Conservation (phyloP, 1,284 basidiomycete genomes). For the Cryptococcus sp. region DNA sequence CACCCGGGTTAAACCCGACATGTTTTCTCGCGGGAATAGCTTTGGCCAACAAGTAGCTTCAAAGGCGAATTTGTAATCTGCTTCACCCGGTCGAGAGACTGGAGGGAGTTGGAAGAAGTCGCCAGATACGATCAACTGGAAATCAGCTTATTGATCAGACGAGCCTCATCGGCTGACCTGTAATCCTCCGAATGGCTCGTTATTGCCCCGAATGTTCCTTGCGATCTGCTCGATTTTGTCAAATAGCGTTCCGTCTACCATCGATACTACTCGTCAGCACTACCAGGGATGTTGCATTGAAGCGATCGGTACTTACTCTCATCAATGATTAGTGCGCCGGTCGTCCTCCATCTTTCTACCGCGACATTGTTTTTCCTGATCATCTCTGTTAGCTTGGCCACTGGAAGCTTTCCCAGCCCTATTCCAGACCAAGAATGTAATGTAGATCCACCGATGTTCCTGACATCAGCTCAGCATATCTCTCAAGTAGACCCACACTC, state of each 20-base stretch:
- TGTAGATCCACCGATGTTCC: slow-evolving; percentile 61
- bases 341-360: slow-evolving; percentile 54
- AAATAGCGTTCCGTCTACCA: slow-evolving; percentile 61
- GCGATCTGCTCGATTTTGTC: slow-evolving; percentile 78
- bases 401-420: slow-evolving; percentile 50
- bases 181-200: slow-evolving; percentile 83
- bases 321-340: slow-evolving; percentile 62
- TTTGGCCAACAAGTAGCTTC: slow-evolving; percentile 28
- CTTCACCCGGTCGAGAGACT: slow-evolving; percentile 66
- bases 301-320: slow-evolving; percentile 54
- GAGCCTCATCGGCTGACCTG: slow-evolving; percentile 56
- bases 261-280: slow-evolving; percentile 52
- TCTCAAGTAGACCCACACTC: slow-evolving; percentile 26
- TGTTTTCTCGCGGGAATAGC: slow-evolving; percentile 17
- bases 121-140: slow-evolving; percentile 80
- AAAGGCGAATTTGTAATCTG: slow-evolving; percentile 49
- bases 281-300: background rate
- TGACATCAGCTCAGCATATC: slow-evolving; percentile 5
- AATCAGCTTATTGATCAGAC: slow-evolving; percentile 7
- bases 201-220: slow-evolving; percentile 57
- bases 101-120: slow-evolving; percentile 97
- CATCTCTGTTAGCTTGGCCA: slow-evolving; percentile 45
- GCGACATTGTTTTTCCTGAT: slow-evolving; percentile 48
- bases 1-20: slow-evolving; percentile 62
- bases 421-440: slow-evolving; percentile 58